Base-by-base conservation (phyloP, 495 filamentous ascomycete genomes). In the Chaetomidium leptoderma region DNA sequence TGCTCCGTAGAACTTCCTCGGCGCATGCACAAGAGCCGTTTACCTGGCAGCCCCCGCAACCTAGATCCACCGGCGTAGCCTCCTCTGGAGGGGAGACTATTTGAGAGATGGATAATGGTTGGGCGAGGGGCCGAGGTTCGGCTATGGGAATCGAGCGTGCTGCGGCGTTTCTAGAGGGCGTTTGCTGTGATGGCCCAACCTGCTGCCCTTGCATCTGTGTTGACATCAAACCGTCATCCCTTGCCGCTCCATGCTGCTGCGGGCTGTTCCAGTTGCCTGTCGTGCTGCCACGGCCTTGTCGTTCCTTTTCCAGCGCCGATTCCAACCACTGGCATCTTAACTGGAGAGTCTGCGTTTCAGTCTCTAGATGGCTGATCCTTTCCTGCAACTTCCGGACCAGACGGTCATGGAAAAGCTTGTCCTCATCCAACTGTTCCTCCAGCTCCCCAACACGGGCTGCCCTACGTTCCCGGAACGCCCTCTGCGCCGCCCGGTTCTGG, bases 401-500 rank as follows among this genome's bases (percentile, higher is more conserved):
- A 9, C 73, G 72, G 5, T 78, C 77, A 3, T 80, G 72, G 14
- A 76, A 73, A 17, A 75, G 74, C 59, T 77, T 78, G 47, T 77
- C 73, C 61, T 87, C 79, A 44, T 89, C 88, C 24, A 93, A 80
- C 66, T 90, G 83, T 58, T 95, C 89, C 69, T 95, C 91, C 23
- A 95, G 77, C 70, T 95, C 91, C 42, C 87, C 88, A 4, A 95
- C 90, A 23, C 87, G 86, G 13, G 89, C 88, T 2, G 90, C 90
- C 57, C 90, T 77, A 33, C 91, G 76, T 70, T 97, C 92, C n/a
- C 92, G 81, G 67, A 96, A 96, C 3, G 89, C 89, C 57, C 91
- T 78, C 73, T 97, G 92, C 14, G 92, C 91, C n/a, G 88, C 89
- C 39, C 92, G 81, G 70, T 97, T 97, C 68, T 97, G 92, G 0